Evolutionary conservation across 495 filamentous ascomycete genomes (phyloP).

Genomic region (Platismatia glauca): DNA sequence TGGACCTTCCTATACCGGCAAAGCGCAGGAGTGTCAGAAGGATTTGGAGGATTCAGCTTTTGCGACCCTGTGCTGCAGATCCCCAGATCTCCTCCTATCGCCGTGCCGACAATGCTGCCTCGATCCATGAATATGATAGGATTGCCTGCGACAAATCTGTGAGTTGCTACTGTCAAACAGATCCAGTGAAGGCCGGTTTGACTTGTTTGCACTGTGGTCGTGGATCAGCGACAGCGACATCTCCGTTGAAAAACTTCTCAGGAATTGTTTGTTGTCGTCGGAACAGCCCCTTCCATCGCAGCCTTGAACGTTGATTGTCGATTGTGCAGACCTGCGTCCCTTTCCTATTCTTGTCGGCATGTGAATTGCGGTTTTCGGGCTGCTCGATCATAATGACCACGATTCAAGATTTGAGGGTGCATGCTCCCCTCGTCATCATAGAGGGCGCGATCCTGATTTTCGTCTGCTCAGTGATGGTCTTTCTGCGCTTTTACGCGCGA

Average conservation of each 20-base stretch:
- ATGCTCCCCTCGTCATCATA: conserved; percentile 7
- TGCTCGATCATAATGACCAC: not conserved
- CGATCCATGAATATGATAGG: not conserved
- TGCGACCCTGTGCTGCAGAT: too few relatives aligned
- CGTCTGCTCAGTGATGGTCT: conserved; percentile 11
- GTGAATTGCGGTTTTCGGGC: not conserved
- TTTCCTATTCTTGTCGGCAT: not conserved
- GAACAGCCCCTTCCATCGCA: not conserved
- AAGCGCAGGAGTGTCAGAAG: too few relatives aligned
- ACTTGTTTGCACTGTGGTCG: too few relatives aligned
- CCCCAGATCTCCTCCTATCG: not conserved
- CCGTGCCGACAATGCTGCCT: not conserved
- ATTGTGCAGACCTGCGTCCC: not conserved
- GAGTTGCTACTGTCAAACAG: too few relatives aligned
- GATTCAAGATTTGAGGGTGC: conserved; percentile 6
- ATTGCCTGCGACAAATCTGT: not conserved
- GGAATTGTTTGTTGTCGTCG: not conserved
- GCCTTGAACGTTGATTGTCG: not conserved
- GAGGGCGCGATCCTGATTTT: conserved; percentile 10
- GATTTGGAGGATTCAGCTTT: too few relatives aligned
- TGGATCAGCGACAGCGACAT: too few relatives aligned
- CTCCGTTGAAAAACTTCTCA: not conserved
- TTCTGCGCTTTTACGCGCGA: conserved; percentile 10
- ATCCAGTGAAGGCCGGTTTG: too few relatives aligned
- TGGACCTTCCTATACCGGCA: too few relatives aligned